Evolutionary conservation across 768 basidiomycete genomes (phyloP), one percentile per base, ranked within the genome.

Genomic region (Termitomyces sp.): DNA sequence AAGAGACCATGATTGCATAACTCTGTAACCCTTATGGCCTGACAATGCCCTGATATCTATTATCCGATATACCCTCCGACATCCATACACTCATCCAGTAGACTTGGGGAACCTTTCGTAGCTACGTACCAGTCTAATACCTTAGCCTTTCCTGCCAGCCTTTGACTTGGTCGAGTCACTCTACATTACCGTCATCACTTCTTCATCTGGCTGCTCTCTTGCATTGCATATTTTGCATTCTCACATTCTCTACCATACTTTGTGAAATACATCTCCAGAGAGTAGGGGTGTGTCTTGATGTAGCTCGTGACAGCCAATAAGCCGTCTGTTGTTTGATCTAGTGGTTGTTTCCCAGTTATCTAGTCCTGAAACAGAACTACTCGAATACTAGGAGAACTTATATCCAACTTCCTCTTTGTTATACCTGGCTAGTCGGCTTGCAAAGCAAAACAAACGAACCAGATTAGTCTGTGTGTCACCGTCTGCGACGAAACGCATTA

Each of bases 31-130:
- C 50, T 63, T 61, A 67, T 67, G 65, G 63, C 61, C 59, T 58
- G 58, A 60, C 58, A 58, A 63, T 64, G 62, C 58, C 64, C 47
- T 58, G 59, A 70, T 71, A 67, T 76, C 69, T 67, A 66, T 66
- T 65, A 67, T 69, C 66, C 67, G 72, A 70, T 76, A 77, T 76
- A 76, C 75, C 75, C 72, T 65, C 57, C 61, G 67, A 67, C 69
- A 65, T 66, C 67, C 65, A 66, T 66, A 57, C 31, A 8, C 20
- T 65, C 65, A 58, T 60, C 36, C 60, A 70, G 70, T 70, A 72
- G 70, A 74, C 69, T 50, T 67, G 66, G 15, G 62, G 73, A 70
- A 66, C 64, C 66, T 18, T 56, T 58, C 57, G 54, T 61, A 63
- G 54, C 47, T 60, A 62, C 49, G 50, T 59, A 69, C 58, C 65